Evolutionary conservation across 148 eudicot species (phyloP).

Genomic region (Persicaria tinctoria): DNA sequence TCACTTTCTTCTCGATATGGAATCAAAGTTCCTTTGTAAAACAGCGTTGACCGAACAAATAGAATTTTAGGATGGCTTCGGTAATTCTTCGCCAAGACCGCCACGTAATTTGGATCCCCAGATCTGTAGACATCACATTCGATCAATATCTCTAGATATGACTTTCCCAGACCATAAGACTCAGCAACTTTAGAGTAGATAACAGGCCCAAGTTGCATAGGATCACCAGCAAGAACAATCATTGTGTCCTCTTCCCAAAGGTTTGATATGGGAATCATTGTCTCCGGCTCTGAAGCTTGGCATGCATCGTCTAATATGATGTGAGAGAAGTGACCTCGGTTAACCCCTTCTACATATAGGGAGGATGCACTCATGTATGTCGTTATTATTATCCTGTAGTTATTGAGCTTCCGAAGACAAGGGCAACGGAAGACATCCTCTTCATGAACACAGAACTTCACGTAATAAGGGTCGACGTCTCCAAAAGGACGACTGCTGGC

Average conservation of each 20-base stretch:
- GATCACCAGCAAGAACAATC: slow-evolving; percentile 94
- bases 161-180: slow-evolving; percentile 50
- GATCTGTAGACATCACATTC: slow-evolving; percentile 38
- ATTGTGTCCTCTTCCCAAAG: slow-evolving; percentile 42
- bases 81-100: slow-evolving; percentile 61
- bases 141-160: slow-evolving; percentile 66
- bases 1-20: slow-evolving; percentile 36
- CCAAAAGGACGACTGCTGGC: slow-evolving; percentile 64
- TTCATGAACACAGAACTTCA: slow-evolving; percentile 44
- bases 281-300: slow-evolving; percentile 98
- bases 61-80: slow-evolving; percentile 74
- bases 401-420: slow-evolving; percentile 21
- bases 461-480: slow-evolving; percentile 44
- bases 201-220: slow-evolving; percentile 87
- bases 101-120: slow-evolving; percentile 56
- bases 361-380: slow-evolving; percentile 70
- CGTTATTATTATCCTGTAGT: slow-evolving; percentile 53
- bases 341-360: slow-evolving; percentile 61
- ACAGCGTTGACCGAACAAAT: slow-evolving; percentile 62
- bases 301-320: slow-evolving; percentile 91
- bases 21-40: slow-evolving; percentile 57
- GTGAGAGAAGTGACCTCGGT: slow-evolving; percentile 64
- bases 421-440: slow-evolving; percentile 54
- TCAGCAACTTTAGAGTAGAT: slow-evolving; percentile 62
- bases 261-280: slow-evolving; percentile 79